These are phyloP conservation scores for Iberis pinnata DNA, from an alignment of 345 rosid genomes.

Conservation along the genomic window DNA sequence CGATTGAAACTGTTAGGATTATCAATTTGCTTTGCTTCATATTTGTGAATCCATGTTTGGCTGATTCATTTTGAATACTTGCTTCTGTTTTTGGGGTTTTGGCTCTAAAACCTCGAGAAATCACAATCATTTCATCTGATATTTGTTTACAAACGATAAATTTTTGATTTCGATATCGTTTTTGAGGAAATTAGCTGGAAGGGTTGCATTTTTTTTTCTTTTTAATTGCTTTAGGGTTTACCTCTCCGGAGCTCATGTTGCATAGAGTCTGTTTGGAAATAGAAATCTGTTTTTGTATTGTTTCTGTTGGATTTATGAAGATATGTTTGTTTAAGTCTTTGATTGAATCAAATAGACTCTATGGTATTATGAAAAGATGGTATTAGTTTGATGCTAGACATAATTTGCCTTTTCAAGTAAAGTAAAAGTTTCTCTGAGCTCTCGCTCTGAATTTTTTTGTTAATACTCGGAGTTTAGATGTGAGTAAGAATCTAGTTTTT, in stretches of 20 bases:
- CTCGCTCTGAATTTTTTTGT: background rate
- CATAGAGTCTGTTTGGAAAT: background rate
- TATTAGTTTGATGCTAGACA: background rate
- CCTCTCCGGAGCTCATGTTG: background rate
- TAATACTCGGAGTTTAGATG: background rate
- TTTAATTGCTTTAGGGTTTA: no score
- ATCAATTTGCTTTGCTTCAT: background rate
- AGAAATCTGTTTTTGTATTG: background rate
- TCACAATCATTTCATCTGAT: no score
- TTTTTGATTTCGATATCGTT: constrained; percentile 11
- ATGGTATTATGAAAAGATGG: no score
- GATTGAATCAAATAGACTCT: background rate
- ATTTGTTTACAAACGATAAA: no score
- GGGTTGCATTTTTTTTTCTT: background rate
- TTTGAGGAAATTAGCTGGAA: background rate
- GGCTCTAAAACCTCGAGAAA: no score
- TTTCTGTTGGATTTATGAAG: background rate
- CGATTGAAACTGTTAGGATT: constrained; percentile 15
- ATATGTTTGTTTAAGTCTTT: background rate
- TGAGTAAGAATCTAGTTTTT: constrained; percentile 3
- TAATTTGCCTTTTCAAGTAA: background rate
- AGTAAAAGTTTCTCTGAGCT: background rate
- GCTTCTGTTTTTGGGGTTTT: background rate
- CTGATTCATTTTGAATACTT: background rate
- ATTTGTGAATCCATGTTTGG: constrained; percentile 12